Evolutionary conservation across 139 green algal species (phyloP).

Genomic region (Coelastrella sp.): DNA sequence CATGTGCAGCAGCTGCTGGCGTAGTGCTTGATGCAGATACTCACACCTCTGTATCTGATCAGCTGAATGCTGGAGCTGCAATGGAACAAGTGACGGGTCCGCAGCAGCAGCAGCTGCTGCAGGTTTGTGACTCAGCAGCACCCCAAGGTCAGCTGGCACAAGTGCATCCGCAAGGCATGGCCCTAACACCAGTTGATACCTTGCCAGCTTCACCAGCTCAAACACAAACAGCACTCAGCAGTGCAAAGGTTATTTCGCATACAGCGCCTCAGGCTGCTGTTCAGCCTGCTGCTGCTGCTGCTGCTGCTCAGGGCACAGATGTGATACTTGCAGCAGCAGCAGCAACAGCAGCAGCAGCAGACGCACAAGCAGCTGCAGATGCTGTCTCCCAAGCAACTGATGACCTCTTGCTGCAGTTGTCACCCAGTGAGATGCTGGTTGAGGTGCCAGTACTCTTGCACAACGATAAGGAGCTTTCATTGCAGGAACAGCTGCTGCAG

Average conservation of each 20-base stretch:
- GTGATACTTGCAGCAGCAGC: neutral
- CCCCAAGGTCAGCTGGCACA: too few species aligned
- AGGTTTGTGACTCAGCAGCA: too few species aligned
- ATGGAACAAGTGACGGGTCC: neutral
- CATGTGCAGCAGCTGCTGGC: neutral
- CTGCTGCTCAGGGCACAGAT: neutral
- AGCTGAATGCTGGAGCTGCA: too few species aligned
- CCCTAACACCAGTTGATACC: too few species aligned
- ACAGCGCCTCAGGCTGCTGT: too few species aligned
- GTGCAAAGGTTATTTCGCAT: too few species aligned
- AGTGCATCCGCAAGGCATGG: too few species aligned
- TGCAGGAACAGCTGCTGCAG: slow-evolving; percentile 1
- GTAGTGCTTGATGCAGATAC: neutral
- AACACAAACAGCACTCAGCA: too few species aligned
- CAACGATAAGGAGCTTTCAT: neutral
- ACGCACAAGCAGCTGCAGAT: neutral
- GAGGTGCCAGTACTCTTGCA: neutral
- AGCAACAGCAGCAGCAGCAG: slow-evolving; percentile 4
- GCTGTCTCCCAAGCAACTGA: neutral
- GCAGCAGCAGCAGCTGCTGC: neutral
- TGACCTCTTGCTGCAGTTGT: slow-evolving; percentile 13
- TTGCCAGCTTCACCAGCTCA: too few species aligned
- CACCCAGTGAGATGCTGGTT: neutral
- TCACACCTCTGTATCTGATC: too few species aligned
- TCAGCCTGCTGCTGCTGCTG: neutral